phyloP scores from a whole-genome alignment of 345 rosid genomes.

The Dimocarpus longan region DNA sequence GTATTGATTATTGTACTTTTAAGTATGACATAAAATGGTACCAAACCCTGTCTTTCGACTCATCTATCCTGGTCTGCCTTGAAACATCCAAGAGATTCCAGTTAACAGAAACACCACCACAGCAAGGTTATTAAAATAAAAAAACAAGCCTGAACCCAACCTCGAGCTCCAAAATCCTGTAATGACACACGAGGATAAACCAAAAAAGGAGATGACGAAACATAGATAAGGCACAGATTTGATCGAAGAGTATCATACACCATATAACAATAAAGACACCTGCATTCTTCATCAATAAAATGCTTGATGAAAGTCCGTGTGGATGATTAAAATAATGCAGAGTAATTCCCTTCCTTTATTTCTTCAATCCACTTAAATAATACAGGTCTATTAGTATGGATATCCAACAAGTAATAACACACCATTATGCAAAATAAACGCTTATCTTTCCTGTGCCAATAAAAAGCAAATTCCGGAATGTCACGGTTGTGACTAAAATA shows the following conservation, averaged over 20 bases:
- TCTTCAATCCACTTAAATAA: background rate
- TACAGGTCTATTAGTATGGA: background rate
- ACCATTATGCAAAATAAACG: background rate
- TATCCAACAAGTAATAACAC: background rate
- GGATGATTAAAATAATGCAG: background rate
- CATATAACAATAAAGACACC: background rate
- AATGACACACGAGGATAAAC: conserved; percentile 14
- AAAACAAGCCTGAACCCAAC: conserved; percentile 22
- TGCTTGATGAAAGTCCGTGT: background rate
- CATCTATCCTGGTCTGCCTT: conserved; percentile 16
- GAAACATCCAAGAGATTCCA: conserved; percentile 16
- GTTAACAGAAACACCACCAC: conserved; percentile 35
- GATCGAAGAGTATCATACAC: background rate
- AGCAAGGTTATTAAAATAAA: conserved; percentile 34
- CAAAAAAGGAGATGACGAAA: background rate
- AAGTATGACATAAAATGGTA: conserved; percentile 20
- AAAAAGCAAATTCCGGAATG: background rate
- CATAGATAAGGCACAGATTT: background rate
- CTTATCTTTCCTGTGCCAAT: background rate
- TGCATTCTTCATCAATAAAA: background rate
- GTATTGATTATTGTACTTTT: conserved; percentile 11
- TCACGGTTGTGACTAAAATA: background rate
- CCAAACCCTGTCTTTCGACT: conserved; percentile 15
- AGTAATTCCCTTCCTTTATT: background rate
- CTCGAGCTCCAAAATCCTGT: conserved; percentile 45